Percentiles rank a stretch among this genome's conserved stretches.
Conservation (phyloP, 805 yeast genomes). For the Yarrowia phangngaensis region DNA sequence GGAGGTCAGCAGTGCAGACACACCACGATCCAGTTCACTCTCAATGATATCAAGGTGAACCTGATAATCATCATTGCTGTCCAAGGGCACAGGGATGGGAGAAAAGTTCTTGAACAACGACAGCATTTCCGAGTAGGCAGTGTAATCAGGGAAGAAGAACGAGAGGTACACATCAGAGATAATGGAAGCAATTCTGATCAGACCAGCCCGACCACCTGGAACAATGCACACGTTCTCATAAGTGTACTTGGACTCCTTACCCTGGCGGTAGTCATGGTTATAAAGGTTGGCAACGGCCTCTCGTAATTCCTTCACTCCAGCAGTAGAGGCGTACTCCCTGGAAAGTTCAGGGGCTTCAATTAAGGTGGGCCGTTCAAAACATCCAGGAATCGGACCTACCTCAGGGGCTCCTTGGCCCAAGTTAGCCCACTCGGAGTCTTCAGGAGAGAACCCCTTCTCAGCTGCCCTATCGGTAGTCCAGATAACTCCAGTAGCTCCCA, state of each 20-base stretch:
- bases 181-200: conserved; percentile 59
- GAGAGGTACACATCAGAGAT: conserved; percentile 56
- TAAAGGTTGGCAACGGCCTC: conserved; percentile 57
- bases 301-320: conserved; percentile 53
- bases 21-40: conserved; percentile 54
- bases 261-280: conserved; percentile 52
- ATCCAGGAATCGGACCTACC: conserved; percentile 58
- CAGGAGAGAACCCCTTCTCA: conserved; percentile 49
- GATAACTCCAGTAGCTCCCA: conserved; percentile 59
- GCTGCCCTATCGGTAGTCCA: conserved; percentile 62
- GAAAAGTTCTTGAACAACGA: conserved; percentile 53
- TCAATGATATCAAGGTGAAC: conserved; percentile 51
- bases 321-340: conserved; percentile 58
- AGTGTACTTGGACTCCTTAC: conserved; percentile 50
- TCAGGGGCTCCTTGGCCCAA: conserved; percentile 66
- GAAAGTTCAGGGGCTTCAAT: conserved; percentile 49
- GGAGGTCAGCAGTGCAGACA: conserved; percentile 50
- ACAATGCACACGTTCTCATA: conserved; percentile 58
- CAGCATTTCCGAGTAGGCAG: conserved; percentile 64
- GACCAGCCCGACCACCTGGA: conserved; percentile 63
- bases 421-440: conserved; percentile 48
- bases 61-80: conserved; percentile 54
- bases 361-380: conserved; percentile 50
- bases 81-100: conserved; percentile 59
- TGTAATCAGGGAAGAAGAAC: conserved; percentile 59